Evolutionary conservation across 2,329 filamentous ascomycete genomes (phyloP), one percentile per base, ranked within the genome.

Genomic region (Scortechinia acanthostroma): DNA sequence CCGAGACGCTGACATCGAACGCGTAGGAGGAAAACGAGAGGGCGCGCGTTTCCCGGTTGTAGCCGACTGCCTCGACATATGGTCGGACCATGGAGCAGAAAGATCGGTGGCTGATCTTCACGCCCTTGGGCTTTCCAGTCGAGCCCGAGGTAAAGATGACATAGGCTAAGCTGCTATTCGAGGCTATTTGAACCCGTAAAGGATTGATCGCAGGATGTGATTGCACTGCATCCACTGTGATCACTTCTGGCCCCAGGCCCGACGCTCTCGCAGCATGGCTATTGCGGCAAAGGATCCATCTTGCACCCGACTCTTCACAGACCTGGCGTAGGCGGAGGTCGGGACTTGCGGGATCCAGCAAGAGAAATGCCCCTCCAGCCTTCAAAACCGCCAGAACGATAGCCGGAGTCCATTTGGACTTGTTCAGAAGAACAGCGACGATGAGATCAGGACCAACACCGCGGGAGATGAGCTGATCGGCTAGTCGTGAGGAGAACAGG

Each of bases 121-220:
- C 68, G 30, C 70, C 69, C 56, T 74, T 73, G 5, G 71, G 70
- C 22, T 58, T 58, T 3, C 71, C 71, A 2, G 71, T 74, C 16
- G 66, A 72, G 17, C 71, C 71, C n/a, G 70, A 74, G 21, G 71
- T 74, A 52, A 73, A 74, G 53, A 73, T 69, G 52, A 71, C 68
- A 20, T 51, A 49, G 14, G 48, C 43, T n/a, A n/a, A n/a, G n/a
- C n/a, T n/a, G n/a, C n/a, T n/a, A n/a, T n/a, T n/a, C n/a, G n/a
- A n/a, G n/a, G n/a, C n/a, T n/a, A n/a, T n/a, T n/a, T n/a, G n/a
- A n/a, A n/a, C n/a, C n/a, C n/a, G n/a, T n/a, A 30, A 40, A 40
- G 17, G 10, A 17, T 19, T 17, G 35, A 10, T 40, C 13, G 17
- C 17, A 19, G 10, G 10, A 10, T 40, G 35, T 13, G 35, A 10